A percentile compares a stretch with the other conserved stretches of the same genome.
These are phyloP conservation scores for Otatea glauca DNA, from an alignment of 176 grass and related monocot genomes.

Conservation along the genomic window DNA sequence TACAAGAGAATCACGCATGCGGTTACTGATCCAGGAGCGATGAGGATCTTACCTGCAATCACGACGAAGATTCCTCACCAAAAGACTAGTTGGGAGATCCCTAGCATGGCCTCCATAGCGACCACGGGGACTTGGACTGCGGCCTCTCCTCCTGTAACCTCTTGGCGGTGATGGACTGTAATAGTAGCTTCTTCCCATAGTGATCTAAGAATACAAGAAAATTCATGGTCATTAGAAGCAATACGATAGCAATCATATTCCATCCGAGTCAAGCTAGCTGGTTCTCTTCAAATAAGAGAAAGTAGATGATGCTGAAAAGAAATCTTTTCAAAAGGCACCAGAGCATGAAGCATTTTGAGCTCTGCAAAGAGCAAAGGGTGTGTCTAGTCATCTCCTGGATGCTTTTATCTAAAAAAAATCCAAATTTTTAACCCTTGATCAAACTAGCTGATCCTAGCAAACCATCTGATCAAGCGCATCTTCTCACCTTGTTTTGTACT, in stretches of 20 bases:
- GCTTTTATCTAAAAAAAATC: no score
- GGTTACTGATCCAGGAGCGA: not conserved
- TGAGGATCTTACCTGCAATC: constrained; percentile 62
- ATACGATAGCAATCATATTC: not conserved
- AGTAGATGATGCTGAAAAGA: not conserved
- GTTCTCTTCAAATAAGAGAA: not conserved
- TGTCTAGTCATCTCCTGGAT: no score
- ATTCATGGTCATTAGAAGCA: not conserved
- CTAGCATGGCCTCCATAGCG: constrained; percentile 54
- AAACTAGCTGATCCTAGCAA: no score
- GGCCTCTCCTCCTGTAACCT: constrained; percentile 64
- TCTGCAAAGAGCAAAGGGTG: not conserved
- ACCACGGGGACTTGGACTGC: constrained; percentile 77
- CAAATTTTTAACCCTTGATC: no score
- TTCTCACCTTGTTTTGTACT: no score
- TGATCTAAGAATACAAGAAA: not conserved
- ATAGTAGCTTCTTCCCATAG: constrained; percentile 72
- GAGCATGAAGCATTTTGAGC: not conserved
- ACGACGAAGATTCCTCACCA: constrained; percentile 80
- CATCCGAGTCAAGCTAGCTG: not conserved
- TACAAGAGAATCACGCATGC: not conserved
- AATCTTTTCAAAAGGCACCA: not conserved
- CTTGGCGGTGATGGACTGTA: constrained; percentile 76
- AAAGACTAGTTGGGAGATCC: constrained; percentile 84
- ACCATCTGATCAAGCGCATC: no score